These are phyloP conservation scores for Globisporangium paddicum DNA, from an alignment of 352 stramenopile species.

Conservation along the genomic window DNA sequence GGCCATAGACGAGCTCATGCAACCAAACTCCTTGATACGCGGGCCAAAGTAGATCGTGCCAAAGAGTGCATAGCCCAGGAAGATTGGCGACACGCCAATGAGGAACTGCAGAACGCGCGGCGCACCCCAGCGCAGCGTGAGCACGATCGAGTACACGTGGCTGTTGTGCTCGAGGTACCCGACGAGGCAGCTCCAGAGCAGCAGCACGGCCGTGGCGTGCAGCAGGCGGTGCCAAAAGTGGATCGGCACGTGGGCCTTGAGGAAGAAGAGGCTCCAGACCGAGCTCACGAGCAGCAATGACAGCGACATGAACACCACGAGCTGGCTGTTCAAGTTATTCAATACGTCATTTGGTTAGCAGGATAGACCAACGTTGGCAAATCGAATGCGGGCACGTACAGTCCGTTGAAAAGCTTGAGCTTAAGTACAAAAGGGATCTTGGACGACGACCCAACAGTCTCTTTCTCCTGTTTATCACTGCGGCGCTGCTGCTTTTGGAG, in stretches of 20 bases:
- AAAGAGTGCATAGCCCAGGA: constrained; percentile 87
- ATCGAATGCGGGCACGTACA: constrained; percentile 30
- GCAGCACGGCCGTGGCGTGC: constrained; percentile 57
- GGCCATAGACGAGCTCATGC: constrained; percentile 56
- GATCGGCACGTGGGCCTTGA: constrained; percentile 74
- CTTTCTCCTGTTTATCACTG: background rate
- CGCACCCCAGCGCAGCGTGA: constrained; percentile 79
- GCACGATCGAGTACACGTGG: constrained; percentile 87
- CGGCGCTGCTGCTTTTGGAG: background rate
- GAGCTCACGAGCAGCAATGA: constrained; percentile 54
- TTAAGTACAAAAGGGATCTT: constrained; percentile 46
- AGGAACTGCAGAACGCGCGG: constrained; percentile 86
- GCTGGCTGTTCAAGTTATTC: constrained; percentile 25
- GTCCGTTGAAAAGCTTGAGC: constrained; percentile 60
- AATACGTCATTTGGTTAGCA: background rate
- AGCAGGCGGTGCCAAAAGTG: constrained; percentile 68
- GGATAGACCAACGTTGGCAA: background rate
- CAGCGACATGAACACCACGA: constrained; percentile 50
- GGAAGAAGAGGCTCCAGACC: constrained; percentile 62
- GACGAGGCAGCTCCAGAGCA: constrained; percentile 82
- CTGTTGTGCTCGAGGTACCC: constrained; percentile 87
- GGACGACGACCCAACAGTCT: constrained; percentile 21
- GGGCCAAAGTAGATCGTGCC: constrained; percentile 87
- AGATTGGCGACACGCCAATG: constrained; percentile 83
- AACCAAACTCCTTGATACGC: constrained; percentile 73